Evolutionary conservation across 78 protist genomes (phyloP), one percentile per base, ranked within the genome.

Genomic region (Protostelium mycophagum): DNA sequence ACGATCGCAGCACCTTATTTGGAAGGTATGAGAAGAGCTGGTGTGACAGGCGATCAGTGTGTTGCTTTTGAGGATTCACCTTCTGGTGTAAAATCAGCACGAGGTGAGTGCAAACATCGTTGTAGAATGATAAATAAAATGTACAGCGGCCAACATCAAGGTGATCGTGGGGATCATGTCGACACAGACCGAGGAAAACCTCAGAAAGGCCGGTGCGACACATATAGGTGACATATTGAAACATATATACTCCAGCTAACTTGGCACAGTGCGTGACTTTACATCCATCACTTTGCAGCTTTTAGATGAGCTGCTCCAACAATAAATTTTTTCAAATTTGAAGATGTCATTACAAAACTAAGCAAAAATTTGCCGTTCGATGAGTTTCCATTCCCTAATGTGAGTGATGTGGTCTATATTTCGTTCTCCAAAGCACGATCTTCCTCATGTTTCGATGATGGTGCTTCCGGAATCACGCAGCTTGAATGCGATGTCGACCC

Each of bases 131-230:
- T 51, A 51, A 5, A 5, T 5, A 51, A 51, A 5, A 16, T 51
- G 16, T 51, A 51, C 73, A 51, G 73, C 73, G 31, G 73, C 73
- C 73, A 16, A 16, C 16, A 51, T 51, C 73, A 51, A 51, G 73
- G 73, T 51, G 73, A 51, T 51, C 73, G 73, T 51, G 73, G 73
- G 73, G 31, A 51, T 51, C 73, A 51, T 51, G 73, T 51, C 73
- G 73, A 51, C 73, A 25, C 73, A 51, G 73, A 51, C 73, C 31
- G 73, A 51, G 16, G 73, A 51, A 16, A 51, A 5, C 31, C 16
- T 51, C 5, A 51, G 16, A 51, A 16, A 5, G 73, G 73, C 73
- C 31, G 73, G 73, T 25, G 73, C 73, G 73, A 51, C 73, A 16
- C 16, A 51, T 51, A 25, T 51, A 5, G 73, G 73, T 51, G 73